Evolutionary conservation across 2,329 filamentous ascomycete species (phyloP), one percentile per base, ranked within the genome.

Genomic region (Ceratocystis cubensis): DNA sequence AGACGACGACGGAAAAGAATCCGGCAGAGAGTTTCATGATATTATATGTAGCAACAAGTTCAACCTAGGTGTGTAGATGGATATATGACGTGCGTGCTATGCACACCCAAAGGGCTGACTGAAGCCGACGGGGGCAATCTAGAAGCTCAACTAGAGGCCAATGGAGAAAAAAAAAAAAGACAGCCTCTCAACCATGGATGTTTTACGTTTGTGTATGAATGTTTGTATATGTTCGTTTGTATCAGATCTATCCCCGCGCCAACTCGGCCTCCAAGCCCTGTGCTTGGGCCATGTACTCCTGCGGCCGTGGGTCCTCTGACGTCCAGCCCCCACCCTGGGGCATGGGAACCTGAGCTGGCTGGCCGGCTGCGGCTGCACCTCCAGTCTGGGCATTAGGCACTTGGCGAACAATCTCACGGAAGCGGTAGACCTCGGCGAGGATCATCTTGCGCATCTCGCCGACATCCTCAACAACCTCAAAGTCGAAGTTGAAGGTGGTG

Each of bases 391-490:
- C 68, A 20, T 77, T 78, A 7, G 81, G 79, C 0, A 77, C 79
- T 28, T 79, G 83, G 63, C 82, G 79, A 13, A 84, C 83, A 41
- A 75, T 71, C 73, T 84, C 81, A 69, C 94, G 85, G 85, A 99
- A 99, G 70, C 86, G 83, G 73, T 85, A 82, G 62, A 99, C 94
- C 77, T 99, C 94, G n/a, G 93, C 88, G 68, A 96, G 81, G 70
- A 99, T 99, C 90, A 96, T 95, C 77, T 87, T 87, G 75, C 94
- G 89, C 92, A 99, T 97, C 71, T 96, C 89, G 25, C 81, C 83
- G 22, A 99, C 91, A 57, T 97, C 94, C 65, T 99, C 93, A 48
- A 96, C 85, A n/a, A 96, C 87, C 76, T 99, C 94, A 73, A 99
- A 99, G 75, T 93, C 88, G 79, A 99, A 99, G 80, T 99, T 92